phyloP scores from a whole-genome alignment of 2,329 filamentous ascomycete species.

The Colletotrichum echinochloae region DNA sequence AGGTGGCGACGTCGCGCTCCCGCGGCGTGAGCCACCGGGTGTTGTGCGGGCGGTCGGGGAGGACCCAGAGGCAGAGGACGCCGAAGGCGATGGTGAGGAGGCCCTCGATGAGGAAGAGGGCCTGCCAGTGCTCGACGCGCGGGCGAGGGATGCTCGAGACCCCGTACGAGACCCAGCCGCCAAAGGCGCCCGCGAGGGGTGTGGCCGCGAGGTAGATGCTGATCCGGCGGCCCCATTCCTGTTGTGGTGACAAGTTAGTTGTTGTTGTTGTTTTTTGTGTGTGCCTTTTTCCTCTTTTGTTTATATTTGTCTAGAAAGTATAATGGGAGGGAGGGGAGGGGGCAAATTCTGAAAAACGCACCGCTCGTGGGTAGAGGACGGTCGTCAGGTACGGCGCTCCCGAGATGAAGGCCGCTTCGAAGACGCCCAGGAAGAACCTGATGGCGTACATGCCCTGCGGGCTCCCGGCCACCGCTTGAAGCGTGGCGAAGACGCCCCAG shows the following conservation, averaged over 20 bases:
- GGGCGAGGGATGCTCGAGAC: conserved; percentile 50
- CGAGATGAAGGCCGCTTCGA: conserved; percentile 62
- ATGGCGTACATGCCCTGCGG: conserved; percentile 46
- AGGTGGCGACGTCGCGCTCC: conserved; percentile 41
- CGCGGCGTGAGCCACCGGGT: conserved; percentile 41
- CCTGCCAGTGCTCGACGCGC: conserved; percentile 44
- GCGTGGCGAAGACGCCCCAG: conserved; percentile 28
- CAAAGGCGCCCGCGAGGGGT: conserved; percentile 59
- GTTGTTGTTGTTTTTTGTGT: too few relatives aligned
- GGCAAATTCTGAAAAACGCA: conserved; percentile 45
- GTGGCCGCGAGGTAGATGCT: conserved; percentile 67
- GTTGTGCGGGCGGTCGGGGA: conserved; percentile 43
- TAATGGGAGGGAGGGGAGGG: neutral
- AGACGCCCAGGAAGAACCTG: conserved; percentile 60
- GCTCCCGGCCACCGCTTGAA: conserved; percentile 27
- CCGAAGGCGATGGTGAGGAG: conserved; percentile 50
- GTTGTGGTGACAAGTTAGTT: too few relatives aligned
- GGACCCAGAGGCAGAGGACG: conserved; percentile 39
- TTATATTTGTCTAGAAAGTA: too few relatives aligned
- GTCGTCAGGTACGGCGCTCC: conserved; percentile 63
- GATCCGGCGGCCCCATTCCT: conserved; percentile 60
- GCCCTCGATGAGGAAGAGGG: conserved; percentile 52
- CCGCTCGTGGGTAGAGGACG: conserved; percentile 63
- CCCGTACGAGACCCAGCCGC: conserved; percentile 56
- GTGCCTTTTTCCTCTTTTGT: too few relatives aligned